These are phyloP conservation scores for Huntiella savannae DNA, from an alignment of 2,329 filamentous ascomycete species.

Conservation along the genomic window DNA sequence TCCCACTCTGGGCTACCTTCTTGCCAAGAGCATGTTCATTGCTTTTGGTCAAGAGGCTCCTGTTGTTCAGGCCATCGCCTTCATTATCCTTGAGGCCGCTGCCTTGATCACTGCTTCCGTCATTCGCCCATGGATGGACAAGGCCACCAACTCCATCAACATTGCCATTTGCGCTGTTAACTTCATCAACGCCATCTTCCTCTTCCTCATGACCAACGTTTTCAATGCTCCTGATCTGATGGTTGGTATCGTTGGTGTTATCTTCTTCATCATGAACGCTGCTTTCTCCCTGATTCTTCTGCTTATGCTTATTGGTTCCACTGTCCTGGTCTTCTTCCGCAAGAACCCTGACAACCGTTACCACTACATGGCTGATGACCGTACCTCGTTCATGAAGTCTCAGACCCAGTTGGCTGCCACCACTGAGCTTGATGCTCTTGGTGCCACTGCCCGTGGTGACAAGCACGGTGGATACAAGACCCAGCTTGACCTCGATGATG, in stretches of 20 bases:
- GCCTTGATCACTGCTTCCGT: constrained; percentile 63
- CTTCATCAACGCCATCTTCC: constrained; percentile 76
- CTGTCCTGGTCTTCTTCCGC: constrained; percentile 52
- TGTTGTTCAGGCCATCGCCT: constrained; percentile 58
- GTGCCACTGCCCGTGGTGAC: constrained; percentile 74
- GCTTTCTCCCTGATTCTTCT: constrained; percentile 66
- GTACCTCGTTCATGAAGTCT: constrained; percentile 94
- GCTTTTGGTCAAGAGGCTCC: constrained; percentile 55
- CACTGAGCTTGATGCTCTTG: constrained; percentile 78
- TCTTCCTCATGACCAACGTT: constrained; percentile 72
- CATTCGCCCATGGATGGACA: constrained; percentile 92
- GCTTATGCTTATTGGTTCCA: constrained; percentile 52
- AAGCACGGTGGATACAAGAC: constrained; percentile 32
- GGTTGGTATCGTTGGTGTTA: constrained; percentile 70
- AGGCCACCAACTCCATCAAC: constrained; percentile 93
- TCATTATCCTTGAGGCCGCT: constrained; percentile 64
- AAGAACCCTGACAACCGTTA: constrained; percentile 93
- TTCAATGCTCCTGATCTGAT: constrained; percentile 72
- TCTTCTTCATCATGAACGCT: constrained; percentile 78
- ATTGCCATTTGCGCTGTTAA: constrained; percentile 80
- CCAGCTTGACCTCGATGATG: constrained; percentile 20
- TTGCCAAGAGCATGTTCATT: constrained; percentile 83
- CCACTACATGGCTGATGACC: constrained; percentile 90
- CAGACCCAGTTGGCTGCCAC: constrained; percentile 58
- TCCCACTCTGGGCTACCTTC: constrained; percentile 54